A percentile compares a stretch with the other conserved stretches of the same genome.
These are phyloP conservation scores for Xylaria sp. DNA, from an alignment of 2,329 filamentous ascomycete genomes.

Conservation along the genomic window DNA sequence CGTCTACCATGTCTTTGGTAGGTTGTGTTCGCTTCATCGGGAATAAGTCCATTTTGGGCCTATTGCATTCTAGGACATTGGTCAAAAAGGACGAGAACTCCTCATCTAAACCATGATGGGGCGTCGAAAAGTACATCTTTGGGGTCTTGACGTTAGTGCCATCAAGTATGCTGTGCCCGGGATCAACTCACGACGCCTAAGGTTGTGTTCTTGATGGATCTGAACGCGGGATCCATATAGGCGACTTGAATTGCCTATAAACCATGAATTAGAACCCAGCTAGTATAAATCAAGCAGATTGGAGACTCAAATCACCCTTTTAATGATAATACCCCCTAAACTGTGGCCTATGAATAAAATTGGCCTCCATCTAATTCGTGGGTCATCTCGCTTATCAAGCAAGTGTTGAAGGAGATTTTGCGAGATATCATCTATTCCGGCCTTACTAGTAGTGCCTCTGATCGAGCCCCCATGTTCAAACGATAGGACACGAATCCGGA, in stretches of 20 bases:
- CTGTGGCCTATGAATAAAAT: not conserved
- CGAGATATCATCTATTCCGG: not conserved
- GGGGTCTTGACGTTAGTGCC: not conserved
- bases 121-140: not conserved
- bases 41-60: not conserved
- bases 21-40: not conserved
- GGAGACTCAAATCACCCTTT: not conserved
- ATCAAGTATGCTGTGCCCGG: not conserved
- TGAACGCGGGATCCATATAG: not conserved
- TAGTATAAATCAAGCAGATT: not conserved
- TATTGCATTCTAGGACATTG: not conserved
- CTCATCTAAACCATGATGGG: not conserved
- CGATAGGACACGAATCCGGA: not conserved
- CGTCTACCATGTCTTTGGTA: not conserved
- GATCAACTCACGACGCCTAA: not conserved
- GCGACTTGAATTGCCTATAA: not conserved
- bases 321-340: not conserved
- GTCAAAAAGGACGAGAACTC: not conserved
- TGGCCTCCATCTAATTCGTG: not conserved
- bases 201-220: not conserved
- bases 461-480: not conserved
- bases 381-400: not conserved
- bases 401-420: not conserved
- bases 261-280: not conserved
- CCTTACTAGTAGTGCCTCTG: not conserved